Evolutionary conservation across 306 rosid species (phyloP).

Genomic region (Inga leiocalycina): DNA sequence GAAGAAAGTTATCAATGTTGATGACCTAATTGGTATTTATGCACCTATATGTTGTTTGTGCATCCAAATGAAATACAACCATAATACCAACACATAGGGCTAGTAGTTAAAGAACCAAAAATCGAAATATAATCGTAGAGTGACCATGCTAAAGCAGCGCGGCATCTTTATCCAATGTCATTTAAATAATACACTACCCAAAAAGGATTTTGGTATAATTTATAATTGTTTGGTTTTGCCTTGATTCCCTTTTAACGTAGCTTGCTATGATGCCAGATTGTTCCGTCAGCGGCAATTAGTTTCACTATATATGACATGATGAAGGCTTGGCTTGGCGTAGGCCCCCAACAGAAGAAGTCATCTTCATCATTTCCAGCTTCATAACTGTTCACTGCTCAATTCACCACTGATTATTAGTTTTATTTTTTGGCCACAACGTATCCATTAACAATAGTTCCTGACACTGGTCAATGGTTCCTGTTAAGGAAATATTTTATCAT

Average conservation of each 20-base stretch:
- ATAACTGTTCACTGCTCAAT: slow-evolving; percentile 20
- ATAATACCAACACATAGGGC: no score
- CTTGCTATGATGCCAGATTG: slow-evolving; percentile 63
- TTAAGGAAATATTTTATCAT: no score
- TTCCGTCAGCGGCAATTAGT: slow-evolving; percentile 93
- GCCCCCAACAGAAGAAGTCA: slow-evolving; percentile 74
- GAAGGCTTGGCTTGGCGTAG: slow-evolving; percentile 81
- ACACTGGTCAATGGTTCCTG: slow-evolving; percentile 24
- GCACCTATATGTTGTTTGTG: no score
- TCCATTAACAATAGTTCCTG: background rate
- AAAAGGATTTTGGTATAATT: background rate
- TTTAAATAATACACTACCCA: no score
- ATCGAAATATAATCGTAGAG: no score
- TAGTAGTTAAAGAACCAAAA: no score
- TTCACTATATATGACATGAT: slow-evolving; percentile 79
- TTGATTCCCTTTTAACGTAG: background rate
- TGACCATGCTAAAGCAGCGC: no score
- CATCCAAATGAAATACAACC: no score
- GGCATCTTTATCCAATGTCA: no score
- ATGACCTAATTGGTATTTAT: no score
- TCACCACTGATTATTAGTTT: background rate
- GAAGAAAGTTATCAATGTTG: no score
- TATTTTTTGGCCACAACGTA: background rate
- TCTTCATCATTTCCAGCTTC: slow-evolving; percentile 52
- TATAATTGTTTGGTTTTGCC: background rate